Percentiles rank a stretch among this genome's conserved stretches.
Evolutionary conservation across 257 asterid genomes (phyloP).

Genomic region (Linaria vulgaris): DNA sequence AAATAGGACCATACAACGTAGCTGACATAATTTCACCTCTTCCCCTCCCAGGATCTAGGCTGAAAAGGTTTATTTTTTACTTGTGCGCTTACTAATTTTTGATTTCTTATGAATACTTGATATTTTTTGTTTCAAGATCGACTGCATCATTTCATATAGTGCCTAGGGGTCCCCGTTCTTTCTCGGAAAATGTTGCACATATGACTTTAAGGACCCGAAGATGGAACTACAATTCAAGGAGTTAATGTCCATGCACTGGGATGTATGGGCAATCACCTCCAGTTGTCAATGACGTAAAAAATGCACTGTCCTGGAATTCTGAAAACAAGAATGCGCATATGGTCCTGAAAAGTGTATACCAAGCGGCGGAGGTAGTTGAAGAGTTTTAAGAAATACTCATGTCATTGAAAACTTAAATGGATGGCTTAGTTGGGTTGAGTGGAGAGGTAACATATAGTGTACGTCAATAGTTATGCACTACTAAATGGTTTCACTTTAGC

Average conservation of each 20-base stretch:
- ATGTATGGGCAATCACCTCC: slow-evolving; percentile 71
- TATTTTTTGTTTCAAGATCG: slow-evolving; percentile 38
- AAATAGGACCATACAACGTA: background rate
- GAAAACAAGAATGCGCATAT: slow-evolving; percentile 79
- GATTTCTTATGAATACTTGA: slow-evolving; percentile 18
- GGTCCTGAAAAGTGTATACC: slow-evolving; percentile 60
- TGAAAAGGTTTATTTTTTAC: slow-evolving; percentile 2
- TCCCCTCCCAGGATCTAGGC: background rate
- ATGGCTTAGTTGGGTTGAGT: slow-evolving; percentile 79
- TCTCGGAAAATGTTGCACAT: slow-evolving; percentile 61
- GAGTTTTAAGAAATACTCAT: slow-evolving; percentile 70
- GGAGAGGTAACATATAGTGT: slow-evolving; percentile 88
- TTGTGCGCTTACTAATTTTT: slow-evolving; percentile 7
- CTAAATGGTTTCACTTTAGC: slow-evolving; percentile 3
- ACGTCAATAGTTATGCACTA: slow-evolving; percentile 7
- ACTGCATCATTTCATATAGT: slow-evolving; percentile 40
- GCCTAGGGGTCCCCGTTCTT: slow-evolving; percentile 51
- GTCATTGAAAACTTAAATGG: slow-evolving; percentile 80
- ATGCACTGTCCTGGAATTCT: slow-evolving; percentile 67
- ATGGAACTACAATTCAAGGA: slow-evolving; percentile 75
- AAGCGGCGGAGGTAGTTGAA: slow-evolving; percentile 95
- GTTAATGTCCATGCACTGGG: slow-evolving; percentile 82
- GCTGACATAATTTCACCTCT: background rate
- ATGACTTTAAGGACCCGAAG: slow-evolving; percentile 71
- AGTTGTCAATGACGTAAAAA: slow-evolving; percentile 54